Evolutionary conservation across 192 early-diverging fungal species (phyloP).

Genomic region (Coemansia brasiliensis): DNA sequence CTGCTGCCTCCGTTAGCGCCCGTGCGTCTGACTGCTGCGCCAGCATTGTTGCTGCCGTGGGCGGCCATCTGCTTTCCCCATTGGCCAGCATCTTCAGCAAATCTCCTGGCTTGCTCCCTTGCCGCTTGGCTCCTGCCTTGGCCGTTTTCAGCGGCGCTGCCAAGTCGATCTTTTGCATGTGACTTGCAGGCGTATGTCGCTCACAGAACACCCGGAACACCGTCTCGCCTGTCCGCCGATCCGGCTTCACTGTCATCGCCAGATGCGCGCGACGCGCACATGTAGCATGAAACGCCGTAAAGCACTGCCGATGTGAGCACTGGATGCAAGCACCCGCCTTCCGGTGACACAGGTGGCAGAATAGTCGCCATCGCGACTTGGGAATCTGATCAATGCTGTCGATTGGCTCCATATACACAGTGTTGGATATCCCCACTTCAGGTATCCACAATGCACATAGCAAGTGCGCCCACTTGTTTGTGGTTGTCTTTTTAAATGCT

Average conservation of each 20-base stretch:
- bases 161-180: constrained; percentile 28
- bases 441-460: constrained; percentile 98
- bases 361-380: constrained; percentile 80
- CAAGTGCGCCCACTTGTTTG: constrained; percentile 93
- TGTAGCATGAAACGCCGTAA: constrained; percentile 87
- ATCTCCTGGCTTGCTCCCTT: not conserved
- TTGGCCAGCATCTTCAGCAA: not conserved
- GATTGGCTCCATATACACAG: constrained; percentile 97
- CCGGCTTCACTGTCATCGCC: constrained; percentile 79
- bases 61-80: not conserved
- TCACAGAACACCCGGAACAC: constrained; percentile 82
- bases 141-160: constrained; percentile 23
- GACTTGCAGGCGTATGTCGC: constrained; percentile 77
- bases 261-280: constrained; percentile 88
- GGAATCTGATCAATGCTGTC: constrained; percentile 90
- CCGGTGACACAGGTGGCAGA: constrained; percentile 85
- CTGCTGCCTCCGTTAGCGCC: constrained; percentile 9
- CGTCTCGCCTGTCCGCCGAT: constrained; percentile 60
- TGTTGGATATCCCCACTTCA: constrained; percentile 83
- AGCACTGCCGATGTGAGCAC: constrained; percentile 88
- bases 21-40: constrained; percentile 6
- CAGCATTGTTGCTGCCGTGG: constrained; percentile 6
- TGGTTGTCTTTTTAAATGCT: constrained; percentile 94
- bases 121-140: constrained; percentile 7
- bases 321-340: constrained; percentile 91